Evolutionary conservation across 164 flowering plant genomes (phyloP), one percentile per base, ranked within the genome.

Genomic region (Chimonanthus praecox): DNA sequence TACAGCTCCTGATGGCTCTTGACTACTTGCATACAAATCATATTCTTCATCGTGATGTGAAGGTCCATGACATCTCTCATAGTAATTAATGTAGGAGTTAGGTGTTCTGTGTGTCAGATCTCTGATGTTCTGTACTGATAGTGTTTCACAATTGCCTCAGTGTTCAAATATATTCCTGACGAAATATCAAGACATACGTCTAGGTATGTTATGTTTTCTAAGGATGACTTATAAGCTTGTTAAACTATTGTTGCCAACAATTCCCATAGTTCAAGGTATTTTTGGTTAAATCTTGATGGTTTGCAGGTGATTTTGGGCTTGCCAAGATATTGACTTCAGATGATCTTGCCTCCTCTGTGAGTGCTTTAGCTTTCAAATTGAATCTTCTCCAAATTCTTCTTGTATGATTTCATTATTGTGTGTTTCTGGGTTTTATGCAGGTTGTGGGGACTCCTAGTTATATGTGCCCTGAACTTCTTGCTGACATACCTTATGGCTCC

Each of bases 381-480:
- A 9, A 54, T 54, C 33, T 33, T 33, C 33, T 33, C 33, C 33
- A 33, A 33, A 33, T 33, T 54, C n/a, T 54, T 54, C 60, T 21
- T 20, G 18, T 33, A 33, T 33, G 2, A 1, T 33, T 33, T 33
- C 33, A 33, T 33, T 33, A 33, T 33, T 33, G 33, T 20, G 45
- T 70, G 66, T 43, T 73, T 47, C 13, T 49, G 71, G 48, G 75
- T 49, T 6, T 72, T 62, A 15, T 79, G 50, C 85, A 94, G 98
- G 97, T 96, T 75, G 99, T 96, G 68, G 99, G 99, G 67, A 96
- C 99, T 70, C 99, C 99, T 46, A 96, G 93, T 83, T 96, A 96
- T 72, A 96, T 96, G 99, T 96, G 99, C 76, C 99, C 99, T 5
- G 99, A 96, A 84, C 99, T 96, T 84, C 97, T 96, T 76, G 98